phyloP scores from a whole-genome alignment of 1,139 yeast species.

The Chernovozyma sophiae-reginae region DNA sequence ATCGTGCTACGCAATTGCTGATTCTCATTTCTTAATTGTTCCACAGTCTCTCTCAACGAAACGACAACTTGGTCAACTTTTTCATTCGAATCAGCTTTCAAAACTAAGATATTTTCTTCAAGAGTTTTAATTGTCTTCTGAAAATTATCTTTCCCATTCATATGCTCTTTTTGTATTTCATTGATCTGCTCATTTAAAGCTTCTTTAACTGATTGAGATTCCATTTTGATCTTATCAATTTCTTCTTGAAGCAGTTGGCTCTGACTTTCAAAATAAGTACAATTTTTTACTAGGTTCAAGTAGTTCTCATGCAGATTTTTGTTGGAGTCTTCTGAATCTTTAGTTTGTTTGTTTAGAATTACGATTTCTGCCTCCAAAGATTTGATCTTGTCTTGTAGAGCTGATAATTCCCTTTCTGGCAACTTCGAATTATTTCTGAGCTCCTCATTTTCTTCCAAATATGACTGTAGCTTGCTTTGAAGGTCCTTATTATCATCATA shows the following conservation, averaged over 20 bases:
- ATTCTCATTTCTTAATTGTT: conserved; percentile 1
- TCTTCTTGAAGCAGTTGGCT: not conserved
- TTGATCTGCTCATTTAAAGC: not conserved
- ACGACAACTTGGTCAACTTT: conserved; percentile 1
- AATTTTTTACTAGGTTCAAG: too few relatives aligned
- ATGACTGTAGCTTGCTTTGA: not conserved
- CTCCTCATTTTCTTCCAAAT: not conserved
- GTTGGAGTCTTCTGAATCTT: too few relatives aligned
- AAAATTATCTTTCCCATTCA: not conserved
- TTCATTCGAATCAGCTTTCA: not conserved
- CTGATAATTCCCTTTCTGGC: not conserved
- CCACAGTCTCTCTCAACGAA: conserved; percentile 1
- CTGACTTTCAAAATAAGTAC: too few relatives aligned
- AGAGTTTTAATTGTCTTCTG: not conserved
- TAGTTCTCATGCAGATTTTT: too few relatives aligned
- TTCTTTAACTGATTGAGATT: not conserved
- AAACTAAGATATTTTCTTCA: not conserved
- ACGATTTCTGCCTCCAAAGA: not conserved
- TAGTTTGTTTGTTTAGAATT: too few relatives aligned
- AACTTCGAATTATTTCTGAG: not conserved
- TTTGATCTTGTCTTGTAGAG: not conserved
- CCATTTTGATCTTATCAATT: not conserved
- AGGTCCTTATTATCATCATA: not conserved
- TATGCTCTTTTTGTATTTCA: not conserved
- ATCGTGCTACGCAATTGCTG: not conserved